Evolutionary conservation across 2,329 filamentous ascomycete genomes (phyloP).

Genomic region (Nectriaceae sp.): DNA sequence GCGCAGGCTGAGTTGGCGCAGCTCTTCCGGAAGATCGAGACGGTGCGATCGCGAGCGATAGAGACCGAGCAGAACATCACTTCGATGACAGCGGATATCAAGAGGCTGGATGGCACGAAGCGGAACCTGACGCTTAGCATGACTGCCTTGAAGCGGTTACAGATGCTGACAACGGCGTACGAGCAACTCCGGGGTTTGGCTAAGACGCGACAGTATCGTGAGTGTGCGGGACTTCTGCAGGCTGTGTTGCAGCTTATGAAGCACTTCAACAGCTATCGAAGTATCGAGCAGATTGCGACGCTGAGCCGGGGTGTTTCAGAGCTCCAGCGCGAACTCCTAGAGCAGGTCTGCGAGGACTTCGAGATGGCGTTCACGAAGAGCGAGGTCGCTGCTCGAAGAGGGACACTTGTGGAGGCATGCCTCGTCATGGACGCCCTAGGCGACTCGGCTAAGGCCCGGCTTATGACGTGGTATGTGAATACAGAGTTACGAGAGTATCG

Average conservation of each 20-base stretch:
- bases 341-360: constrained; percentile 99
- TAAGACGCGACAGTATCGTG: constrained; percentile 86
- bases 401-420: constrained; percentile 81
- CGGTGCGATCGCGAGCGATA: constrained; percentile 83
- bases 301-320: constrained; percentile 92
- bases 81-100: constrained; percentile 98
- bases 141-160: constrained; percentile 93
- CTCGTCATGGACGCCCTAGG: constrained; percentile 93
- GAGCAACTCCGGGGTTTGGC: constrained; percentile 86
- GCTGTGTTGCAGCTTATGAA: constrained; percentile 97
- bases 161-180: constrained; percentile 99
- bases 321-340: constrained; percentile 85
- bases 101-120: constrained; percentile 94
- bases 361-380: constrained; percentile 91
- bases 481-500: constrained; percentile 94
- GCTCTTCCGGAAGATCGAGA: constrained; percentile 93
- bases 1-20: constrained; percentile 87
- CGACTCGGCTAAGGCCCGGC: constrained; percentile 76
- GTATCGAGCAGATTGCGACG: constrained; percentile 95
- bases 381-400: constrained; percentile 71
- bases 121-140: constrained; percentile 95
- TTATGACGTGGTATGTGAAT: constrained; percentile 98
- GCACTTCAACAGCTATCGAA: constrained; percentile 97
- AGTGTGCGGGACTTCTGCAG: constrained; percentile 90
- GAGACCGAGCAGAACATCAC: constrained; percentile 96